Evolutionary conservation across 768 basidiomycete genomes (phyloP), one percentile per base, ranked within the genome.

Genomic region (Rhodotorula toruloides): DNA sequence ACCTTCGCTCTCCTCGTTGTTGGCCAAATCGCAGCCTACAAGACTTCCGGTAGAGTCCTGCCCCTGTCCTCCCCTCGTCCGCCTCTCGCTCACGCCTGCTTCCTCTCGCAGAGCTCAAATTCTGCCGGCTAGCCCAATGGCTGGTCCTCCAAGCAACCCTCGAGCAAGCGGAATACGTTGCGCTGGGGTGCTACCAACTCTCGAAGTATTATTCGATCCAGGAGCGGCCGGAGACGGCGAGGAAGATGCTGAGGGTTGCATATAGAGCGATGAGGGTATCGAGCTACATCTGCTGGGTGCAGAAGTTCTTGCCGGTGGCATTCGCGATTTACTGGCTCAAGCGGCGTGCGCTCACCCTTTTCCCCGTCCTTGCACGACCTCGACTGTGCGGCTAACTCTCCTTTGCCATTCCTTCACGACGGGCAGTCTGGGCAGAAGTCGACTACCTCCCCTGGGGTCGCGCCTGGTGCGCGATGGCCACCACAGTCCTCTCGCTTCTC

Each of bases 241-340:
- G n/a, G n/a, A 65, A 70, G 52, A 22, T 36, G 29, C 32, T 50
- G 1, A 61, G 65, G 60, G 55, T 32, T 4, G 40, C 44, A 12
- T 65, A 61, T 19, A 63, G 65, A 36, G 25, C n/a, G n/a, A n/a
- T n/a, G n/a, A n/a, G n/a, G n/a, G n/a, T 37, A 22, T 46, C n/a
- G 9, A 46, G 31, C 4, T 70, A 53, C 44, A 31, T 62, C 25
- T 25, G 48, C 42, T 58, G 48, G 22, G 59, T 63, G 19, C 68
- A 65, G 31, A 61, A 70, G 48, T 2, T 70, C 22, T 22, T 62
- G 3, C 68, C 68, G n/a, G 56, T 53, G 2, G 68, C 59, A 0
- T 58, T 70, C 40, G 50, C 59, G n/a, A n/a, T 65, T 0, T 61
- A 61, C 52, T 65, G 63, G 63, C 50, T 68, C 36, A 58, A 19